Evolutionary conservation across 169 alveolate species (phyloP), one percentile per base, ranked within the genome.

Genomic region (Eimeria sp.): DNA sequence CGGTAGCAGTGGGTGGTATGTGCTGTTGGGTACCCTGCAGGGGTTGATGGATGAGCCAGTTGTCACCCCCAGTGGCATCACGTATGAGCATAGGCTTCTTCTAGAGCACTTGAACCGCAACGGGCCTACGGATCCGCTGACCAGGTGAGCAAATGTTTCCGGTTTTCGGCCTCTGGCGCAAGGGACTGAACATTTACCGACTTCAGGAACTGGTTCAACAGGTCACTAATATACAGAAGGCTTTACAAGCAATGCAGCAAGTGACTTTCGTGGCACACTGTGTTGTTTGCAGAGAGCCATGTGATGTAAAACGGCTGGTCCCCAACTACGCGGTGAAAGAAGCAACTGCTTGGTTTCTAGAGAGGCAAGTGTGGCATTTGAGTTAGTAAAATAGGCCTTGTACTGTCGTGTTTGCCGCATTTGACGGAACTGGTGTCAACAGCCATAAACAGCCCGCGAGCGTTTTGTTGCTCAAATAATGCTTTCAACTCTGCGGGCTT

Each of bases 11-110:
- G 83, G 6, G 16, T 47, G 45, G 9, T 78, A 63, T 45, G 22
- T 10, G 88, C 40, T 58, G 45, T 84, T 80, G 49, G 11, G 47
- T 51, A 20, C 40, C 20, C 57, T 72, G 61, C 95, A 97, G 99
- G 97, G 98, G 47, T 58, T 98, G 87, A 98, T 98, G 99, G 97
- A 97, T 86, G 99, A 98, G 67, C 99, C 99, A 9, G 99, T 98
- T 14, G 96, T 98, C 20, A 95, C 99, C 9, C 98, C 98, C 49
- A 98, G 99, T 94, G 99, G 99, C 47, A 95, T 97, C 95, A 98
- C 99, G 0, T 98, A 98, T 95, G 99, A 98, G 89, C 94, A 97
- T 51, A 94, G 95, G 82, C 96, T 98, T 75, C 86, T 98, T 80
- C 97, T 97, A 89, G 98, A 97, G 80, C 99, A 98, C 86, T 90